Base-by-base conservation (phyloP, 768 basidiomycete genomes). In the Kockovaella imperatae region DNA sequence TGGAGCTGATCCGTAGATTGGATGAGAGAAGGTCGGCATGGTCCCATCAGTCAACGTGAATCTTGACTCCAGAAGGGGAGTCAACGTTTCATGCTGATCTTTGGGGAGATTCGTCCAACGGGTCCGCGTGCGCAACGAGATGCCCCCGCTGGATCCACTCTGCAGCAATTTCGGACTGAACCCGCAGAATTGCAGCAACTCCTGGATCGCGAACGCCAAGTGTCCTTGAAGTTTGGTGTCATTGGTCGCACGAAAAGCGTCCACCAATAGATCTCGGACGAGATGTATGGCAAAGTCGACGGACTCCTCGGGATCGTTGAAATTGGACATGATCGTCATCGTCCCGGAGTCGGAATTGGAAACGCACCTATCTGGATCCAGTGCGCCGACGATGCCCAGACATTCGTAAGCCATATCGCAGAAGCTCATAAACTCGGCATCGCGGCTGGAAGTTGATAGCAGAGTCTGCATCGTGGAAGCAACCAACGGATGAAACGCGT, bases 361-460 rank as follows among this genome's bases (percentile, higher is more conserved):
- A 54, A 87, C 83, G 60, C 85, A 84, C 41, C 95, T 78, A 74
- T 97, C 93, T 0, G 93, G 93, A 70, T 99, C 95, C 15, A 91
- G 77, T 2, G 95, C 95, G 5, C 95, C 95, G 11, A 97, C 73
- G 18, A 87, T 79, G 1, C 91, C 89, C 47, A 97, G 80, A 64
- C 87, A 95, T 63, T 95, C 87, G 62, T 83, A 90, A 0, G 88
- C 84, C 17, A 86, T 70, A 35, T 80, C 73, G 15, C 82, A 81
- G 7, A 89, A 62, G 1, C 75, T 62, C 36, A 90, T 84, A 4
- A 77, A 77, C 40, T 91, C 87, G 1, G 82, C 83, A 54, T 93
- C 89, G 7, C 87, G 79, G 45, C 80, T 80, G 0, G 84, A 83
- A 0, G 83, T 80, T 14, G 76, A 67, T 45, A 91, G 77, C 3